A percentile compares a stretch with the other conserved stretches of the same genome.
Evolutionary conservation across 192 early-diverging fungal genomes (phyloP).

Genomic region (Fimicolochytrium jonesii): DNA sequence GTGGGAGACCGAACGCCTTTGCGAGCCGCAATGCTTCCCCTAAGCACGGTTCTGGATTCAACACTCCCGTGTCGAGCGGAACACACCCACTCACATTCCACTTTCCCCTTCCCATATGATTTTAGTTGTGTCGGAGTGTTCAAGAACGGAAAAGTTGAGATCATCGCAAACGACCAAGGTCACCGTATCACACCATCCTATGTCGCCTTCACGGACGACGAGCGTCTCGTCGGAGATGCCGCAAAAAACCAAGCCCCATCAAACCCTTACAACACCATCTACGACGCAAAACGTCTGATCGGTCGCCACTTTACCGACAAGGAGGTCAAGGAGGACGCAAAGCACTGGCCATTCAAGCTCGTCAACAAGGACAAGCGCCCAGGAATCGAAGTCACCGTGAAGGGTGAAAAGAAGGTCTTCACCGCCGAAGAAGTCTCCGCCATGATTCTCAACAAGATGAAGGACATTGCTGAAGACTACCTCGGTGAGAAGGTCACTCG

Average conservation of each 20-base stretch:
- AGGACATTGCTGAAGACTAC: conserved; percentile 87
- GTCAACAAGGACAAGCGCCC: conserved; percentile 79
- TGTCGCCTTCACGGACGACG: conserved; percentile 88
- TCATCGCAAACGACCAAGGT: conserved; percentile 96
- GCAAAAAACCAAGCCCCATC: conserved; percentile 90
- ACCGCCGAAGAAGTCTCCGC: conserved; percentile 96
- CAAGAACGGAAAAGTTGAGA: conserved; percentile 93
- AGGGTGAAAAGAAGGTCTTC: conserved; percentile 83
- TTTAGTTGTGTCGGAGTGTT: conserved; percentile 91
- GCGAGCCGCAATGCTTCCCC: too few species aligned
- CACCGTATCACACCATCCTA: conserved; percentile 93
- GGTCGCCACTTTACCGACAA: conserved; percentile 86
- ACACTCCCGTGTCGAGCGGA: too few species aligned
- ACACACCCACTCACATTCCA: too few species aligned
- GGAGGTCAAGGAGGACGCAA: conserved; percentile 89
- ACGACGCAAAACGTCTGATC: conserved; percentile 89
- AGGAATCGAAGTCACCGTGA: conserved; percentile 73
- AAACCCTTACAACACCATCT: conserved; percentile 89
- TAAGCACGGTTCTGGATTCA: background rate
- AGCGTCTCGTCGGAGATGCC: conserved; percentile 89
- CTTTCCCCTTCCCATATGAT: background rate
- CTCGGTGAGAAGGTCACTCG: conserved; percentile 81
- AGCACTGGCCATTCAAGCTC: conserved; percentile 93
- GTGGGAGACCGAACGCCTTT: too few species aligned
- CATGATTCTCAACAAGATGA: conserved; percentile 95